Base-by-base conservation (phyloP, 495 filamentous ascomycete genomes). In the Podospora sp. region DNA sequence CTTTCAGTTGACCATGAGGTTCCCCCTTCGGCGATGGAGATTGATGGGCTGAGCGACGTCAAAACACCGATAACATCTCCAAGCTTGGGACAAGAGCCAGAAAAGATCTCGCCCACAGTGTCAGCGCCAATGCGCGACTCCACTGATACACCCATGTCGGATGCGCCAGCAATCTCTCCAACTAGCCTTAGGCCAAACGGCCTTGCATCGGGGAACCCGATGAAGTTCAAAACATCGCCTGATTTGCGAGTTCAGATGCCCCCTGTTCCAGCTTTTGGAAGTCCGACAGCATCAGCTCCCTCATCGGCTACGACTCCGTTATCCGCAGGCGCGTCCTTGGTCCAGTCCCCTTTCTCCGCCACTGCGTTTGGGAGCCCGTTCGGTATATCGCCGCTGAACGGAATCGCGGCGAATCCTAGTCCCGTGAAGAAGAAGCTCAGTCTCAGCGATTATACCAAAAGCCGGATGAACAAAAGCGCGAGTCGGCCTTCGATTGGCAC, bases 351-450 rank as follows among this genome's bases (percentile, higher is more conserved):
- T 18, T 82, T 84, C 60, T 77, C 79, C 0, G 63, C 62, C 5
- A 73, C 71, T 21, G 68, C 46, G 35, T 53, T 78, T 53, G 75
- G 80, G 49, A 79, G 69, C 57, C 72, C 80, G 9, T 82, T 86
- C 65, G 76, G 80, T 14, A 75, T 80, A 51, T 72, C 82, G 0
- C 72, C 80, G 6, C 72, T 81, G 35, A 83, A 82, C 60, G 79
- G 80, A 4, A 69, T 77, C 11, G 74, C 77, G 0, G 81, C 83
- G 16, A 80, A 80, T 20, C 84, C 88, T 2, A 89, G 85, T 61
- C 90, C 90, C 8, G 77, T 85, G 46, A 87, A 87, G 78, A 93
- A 92, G 80, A 89, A 89, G 71, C 70, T 93, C 46, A 93, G 88
- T 68, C 72, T 92, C n/a, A 89, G 89, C 74, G 90, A 91, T 71